These are phyloP conservation scores for Bondarzewia mesenterica DNA, from an alignment of 1,284 basidiomycete species.

Conservation along the genomic window DNA sequence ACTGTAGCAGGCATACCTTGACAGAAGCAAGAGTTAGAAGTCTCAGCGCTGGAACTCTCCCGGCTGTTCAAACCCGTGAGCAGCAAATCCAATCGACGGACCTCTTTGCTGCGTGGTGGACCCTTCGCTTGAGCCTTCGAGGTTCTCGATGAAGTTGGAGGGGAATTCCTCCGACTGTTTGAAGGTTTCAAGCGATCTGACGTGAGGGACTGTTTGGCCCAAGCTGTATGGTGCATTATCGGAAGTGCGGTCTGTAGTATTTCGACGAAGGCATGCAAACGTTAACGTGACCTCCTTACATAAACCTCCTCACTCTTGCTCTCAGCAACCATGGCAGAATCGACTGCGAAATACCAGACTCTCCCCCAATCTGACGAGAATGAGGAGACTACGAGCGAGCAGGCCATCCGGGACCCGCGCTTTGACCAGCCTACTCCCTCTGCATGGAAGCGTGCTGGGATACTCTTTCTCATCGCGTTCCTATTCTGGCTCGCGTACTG, in stretches of 20 bases:
- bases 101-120: conserved; percentile 21
- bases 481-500: conserved; percentile 36
- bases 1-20: conserved; percentile 34
- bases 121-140: conserved; percentile 13
- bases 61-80: conserved; percentile 17
- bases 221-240: too few species aligned
- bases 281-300: not conserved
- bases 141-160: too few species aligned
- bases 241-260: too few species aligned
- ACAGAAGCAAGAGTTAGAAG: conserved; percentile 61
- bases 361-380: conserved; percentile 5
- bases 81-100: conserved; percentile 21
- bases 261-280: not conserved
- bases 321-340: not conserved
- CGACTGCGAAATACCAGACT: not conserved
- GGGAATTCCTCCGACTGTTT: too few species aligned
- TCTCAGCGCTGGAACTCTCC: conserved; percentile 31
- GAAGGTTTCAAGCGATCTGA: not conserved
- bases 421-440: conserved; percentile 38
- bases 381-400: conserved; percentile 1
- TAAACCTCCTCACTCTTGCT: not conserved
- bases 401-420: conserved; percentile 26
- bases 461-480: conserved; percentile 32
- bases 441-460: conserved; percentile 36
- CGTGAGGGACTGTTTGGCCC: not conserved